Base-by-base conservation (phyloP, 78 protist genomes). In the Chrysochromulina tobinii region DNA sequence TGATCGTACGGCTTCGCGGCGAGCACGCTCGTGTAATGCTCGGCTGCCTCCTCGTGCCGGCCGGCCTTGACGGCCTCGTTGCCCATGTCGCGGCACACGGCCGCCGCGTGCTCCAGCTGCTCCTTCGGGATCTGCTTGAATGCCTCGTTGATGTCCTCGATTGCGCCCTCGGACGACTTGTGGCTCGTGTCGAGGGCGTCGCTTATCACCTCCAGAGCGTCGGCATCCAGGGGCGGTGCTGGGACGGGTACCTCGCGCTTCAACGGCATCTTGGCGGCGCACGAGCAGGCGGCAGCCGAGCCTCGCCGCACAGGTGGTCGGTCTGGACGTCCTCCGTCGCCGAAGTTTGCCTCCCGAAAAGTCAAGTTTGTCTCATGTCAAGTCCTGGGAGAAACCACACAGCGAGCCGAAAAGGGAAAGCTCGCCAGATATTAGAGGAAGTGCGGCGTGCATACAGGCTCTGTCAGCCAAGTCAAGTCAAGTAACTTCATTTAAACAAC, bases 41-140 rank as follows among this genome's bases (percentile, higher is more conserved):
- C 83, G 58, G 50, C 58, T 25, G 83, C 83, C 18, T 75, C 83
- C n/a, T 75, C 83, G 58, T 57, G 50, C 58, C 83, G 83, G 23
- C 50, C 83, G 12, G 15, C 17, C 83, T 75, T 75, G n/a, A 50
- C 57, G n/a, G 83, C 83, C 83, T 75, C 83, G 57, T 75, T 75
- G 58, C 58, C 83, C 23, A 75, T 7, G 25, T 75, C 83, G 12
- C 83, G 51, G 83, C 54, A 50, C 57, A 75, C 54, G 4, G 57
- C 58, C 54, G 83, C 83, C 27, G 57, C 83, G 1, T 3, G 14
- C 54, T 38, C 83, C 25, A 75, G 38, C 25, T 38, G 38, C 83
- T 75, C 83, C 23, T 50, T 4, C 27, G 83, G 83, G 18, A 75
- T 11, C 21, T 18, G 54, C n/a, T 38, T 9, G 57, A 75, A 75